phyloP scores from a whole-genome alignment of 257 asterid species.

The Solanum piurae region DNA sequence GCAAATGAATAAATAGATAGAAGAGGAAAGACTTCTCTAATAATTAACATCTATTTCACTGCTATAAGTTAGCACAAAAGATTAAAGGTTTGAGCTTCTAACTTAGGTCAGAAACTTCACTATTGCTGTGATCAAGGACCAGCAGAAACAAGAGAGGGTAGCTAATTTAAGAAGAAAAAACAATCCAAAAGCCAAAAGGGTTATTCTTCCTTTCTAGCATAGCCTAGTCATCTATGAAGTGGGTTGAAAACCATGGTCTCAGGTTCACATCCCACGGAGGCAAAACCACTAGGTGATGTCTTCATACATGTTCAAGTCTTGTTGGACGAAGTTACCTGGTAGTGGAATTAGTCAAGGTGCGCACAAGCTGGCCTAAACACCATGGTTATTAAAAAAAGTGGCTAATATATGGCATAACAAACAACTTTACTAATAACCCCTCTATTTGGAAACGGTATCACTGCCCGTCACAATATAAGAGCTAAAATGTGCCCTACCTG shows the following conservation, averaged over 20 bases:
- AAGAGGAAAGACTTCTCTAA: not conserved
- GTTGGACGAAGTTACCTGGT: not conserved
- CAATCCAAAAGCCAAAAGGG: not conserved
- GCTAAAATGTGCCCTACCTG: not conserved
- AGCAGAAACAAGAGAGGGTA: not conserved
- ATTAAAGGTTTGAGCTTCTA: not conserved
- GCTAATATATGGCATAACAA: not conserved
- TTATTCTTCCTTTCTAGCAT: not conserved
- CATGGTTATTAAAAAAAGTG: not conserved
- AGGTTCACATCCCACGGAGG: not conserved
- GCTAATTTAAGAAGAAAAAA: not conserved
- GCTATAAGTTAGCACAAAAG: not conserved
- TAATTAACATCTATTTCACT: not conserved
- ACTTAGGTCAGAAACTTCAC: not conserved
- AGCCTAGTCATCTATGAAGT: not conserved
- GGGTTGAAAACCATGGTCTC: not conserved
- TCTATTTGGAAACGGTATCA: not conserved
- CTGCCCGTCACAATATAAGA: not conserved
- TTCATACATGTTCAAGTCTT: not conserved
- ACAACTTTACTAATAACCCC: not conserved
- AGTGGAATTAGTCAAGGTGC: not conserved
- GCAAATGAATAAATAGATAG: not conserved
- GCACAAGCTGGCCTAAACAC: not conserved
- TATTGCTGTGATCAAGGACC: not conserved
- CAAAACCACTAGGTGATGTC: not conserved